Evolutionary conservation across 2,329 filamentous ascomycete genomes (phyloP).

Genomic region (Epichloe gansuensis): DNA sequence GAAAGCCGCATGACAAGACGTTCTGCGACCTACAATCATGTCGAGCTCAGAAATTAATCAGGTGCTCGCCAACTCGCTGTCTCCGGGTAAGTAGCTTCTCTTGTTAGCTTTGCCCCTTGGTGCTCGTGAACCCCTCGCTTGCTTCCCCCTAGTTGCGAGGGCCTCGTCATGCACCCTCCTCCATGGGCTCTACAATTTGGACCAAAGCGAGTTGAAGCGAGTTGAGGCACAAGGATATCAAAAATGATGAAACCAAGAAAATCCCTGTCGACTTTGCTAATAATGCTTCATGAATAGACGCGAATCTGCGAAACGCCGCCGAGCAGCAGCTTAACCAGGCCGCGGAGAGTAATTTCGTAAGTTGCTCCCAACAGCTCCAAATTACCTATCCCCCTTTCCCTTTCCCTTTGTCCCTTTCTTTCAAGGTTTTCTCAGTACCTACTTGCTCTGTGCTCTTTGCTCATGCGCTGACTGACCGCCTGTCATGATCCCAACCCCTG

Average conservation of each 20-base stretch:
- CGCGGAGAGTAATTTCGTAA: conserved; percentile 90
- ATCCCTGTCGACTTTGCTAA: not conserved
- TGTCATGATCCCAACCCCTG: not conserved
- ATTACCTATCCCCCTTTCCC: not conserved
- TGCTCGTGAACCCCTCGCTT: not conserved
- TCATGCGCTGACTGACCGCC: not conserved
- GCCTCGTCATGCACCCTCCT: not conserved
- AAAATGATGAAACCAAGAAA: not conserved
- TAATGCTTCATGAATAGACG: conserved; percentile 50
- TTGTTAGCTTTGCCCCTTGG: conserved; percentile 3
- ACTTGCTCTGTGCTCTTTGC: not conserved
- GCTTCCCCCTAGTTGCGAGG: not conserved
- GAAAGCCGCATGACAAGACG: conserved; percentile 26
- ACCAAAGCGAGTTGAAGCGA: not conserved
- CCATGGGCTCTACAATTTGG: not conserved
- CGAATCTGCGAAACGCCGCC: conserved; percentile 75
- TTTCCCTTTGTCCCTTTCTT: not conserved
- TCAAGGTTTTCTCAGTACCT: not conserved
- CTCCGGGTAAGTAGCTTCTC: conserved; percentile 57
- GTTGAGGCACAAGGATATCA: not conserved
- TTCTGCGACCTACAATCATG: conserved; percentile 37
- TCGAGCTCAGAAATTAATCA: conserved; percentile 87
- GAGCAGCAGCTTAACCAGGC: conserved; percentile 91
- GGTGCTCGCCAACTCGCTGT: conserved; percentile 94
- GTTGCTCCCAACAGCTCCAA: conserved; percentile 14